Evolutionary conservation across 2,329 filamentous ascomycete species (phyloP).

Genomic region (Epichloe brachyelytri): DNA sequence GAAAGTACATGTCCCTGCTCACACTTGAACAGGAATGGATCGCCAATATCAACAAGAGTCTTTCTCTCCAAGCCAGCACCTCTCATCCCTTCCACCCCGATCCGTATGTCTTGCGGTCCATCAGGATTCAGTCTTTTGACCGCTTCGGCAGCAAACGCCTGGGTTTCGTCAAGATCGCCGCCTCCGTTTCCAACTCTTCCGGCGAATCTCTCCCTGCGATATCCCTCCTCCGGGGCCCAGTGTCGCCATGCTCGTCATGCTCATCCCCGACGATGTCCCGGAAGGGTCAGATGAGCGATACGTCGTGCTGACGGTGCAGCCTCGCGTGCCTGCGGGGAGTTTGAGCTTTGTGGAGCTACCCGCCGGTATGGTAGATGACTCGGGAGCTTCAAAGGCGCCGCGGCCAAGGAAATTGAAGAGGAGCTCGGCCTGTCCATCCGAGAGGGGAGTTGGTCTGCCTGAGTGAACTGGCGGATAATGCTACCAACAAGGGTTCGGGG

Average conservation of each 20-base stretch:
- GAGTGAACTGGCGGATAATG: constrained; percentile 33
- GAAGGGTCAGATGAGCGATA: constrained; percentile 33
- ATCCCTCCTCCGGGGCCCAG: constrained; percentile 45
- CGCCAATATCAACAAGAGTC: constrained; percentile 30
- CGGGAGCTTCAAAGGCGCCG: constrained; percentile 41
- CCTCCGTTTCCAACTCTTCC: constrained; percentile 32
- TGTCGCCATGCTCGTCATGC: constrained; percentile 46
- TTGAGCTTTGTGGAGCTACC: constrained; percentile 43
- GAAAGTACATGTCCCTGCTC: neutral
- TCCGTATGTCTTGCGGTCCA: constrained; percentile 37
- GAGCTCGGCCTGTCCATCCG: constrained; percentile 43
- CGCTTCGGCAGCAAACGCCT: constrained; percentile 33
- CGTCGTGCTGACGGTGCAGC: constrained; percentile 46
- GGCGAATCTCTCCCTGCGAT: constrained; percentile 39
- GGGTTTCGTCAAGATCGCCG: constrained; percentile 44
- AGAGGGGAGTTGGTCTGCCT: constrained; percentile 34
- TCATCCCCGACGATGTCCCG: constrained; percentile 36
- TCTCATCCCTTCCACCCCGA: constrained; percentile 39
- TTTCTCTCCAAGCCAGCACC: constrained; percentile 28
- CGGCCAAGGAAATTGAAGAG: constrained; percentile 48
- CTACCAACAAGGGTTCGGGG: constrained; percentile 11
- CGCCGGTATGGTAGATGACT: constrained; percentile 44
- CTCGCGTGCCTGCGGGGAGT: constrained; percentile 42
- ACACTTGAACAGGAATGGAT: constrained; percentile 32
- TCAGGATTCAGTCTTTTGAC: constrained; percentile 42